Conservation (phyloP, 208 protist species). For the Lotmaria passim region DNA sequence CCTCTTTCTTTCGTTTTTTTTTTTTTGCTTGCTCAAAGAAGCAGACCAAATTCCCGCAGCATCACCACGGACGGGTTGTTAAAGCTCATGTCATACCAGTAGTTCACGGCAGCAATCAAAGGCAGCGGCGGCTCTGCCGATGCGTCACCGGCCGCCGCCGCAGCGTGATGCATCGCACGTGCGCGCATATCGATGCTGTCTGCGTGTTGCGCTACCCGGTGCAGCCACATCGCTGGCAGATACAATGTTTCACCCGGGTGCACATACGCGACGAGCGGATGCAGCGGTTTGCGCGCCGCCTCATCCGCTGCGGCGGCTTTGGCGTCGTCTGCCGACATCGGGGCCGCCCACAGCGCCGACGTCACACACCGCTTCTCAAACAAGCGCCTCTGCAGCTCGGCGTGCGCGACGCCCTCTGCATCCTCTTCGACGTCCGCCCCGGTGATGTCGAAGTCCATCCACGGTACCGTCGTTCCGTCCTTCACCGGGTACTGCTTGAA, state of each 20-base stretch:
- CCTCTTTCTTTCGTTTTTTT: background rate
- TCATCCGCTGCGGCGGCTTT: constrained; percentile 18
- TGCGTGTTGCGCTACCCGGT: constrained; percentile 87
- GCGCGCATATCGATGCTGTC: constrained; percentile 68
- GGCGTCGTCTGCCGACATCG: background rate
- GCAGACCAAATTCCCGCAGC: constrained; percentile 82
- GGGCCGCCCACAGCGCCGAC: background rate
- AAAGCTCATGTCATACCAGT: constrained; percentile 94
- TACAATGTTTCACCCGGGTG: constrained; percentile 90
- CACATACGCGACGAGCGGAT: constrained; percentile 79
- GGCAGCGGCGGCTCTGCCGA: constrained; percentile 43
- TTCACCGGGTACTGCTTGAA: constrained; percentile 56
- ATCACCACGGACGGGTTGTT: constrained; percentile 80
- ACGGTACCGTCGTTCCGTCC: constrained; percentile 76
- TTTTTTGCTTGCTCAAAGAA: constrained; percentile 48
- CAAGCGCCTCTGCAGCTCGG: constrained; percentile 30
- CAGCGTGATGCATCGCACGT: constrained; percentile 18
- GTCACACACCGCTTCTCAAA: constrained; percentile 33
- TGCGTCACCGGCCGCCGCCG: background rate
- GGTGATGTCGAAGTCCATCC: constrained; percentile 88
- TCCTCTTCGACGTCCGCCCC: constrained; percentile 45
- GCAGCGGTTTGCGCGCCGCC: constrained; percentile 35
- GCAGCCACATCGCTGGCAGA: constrained; percentile 90
- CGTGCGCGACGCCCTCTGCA: constrained; percentile 26
- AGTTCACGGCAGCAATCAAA: constrained; percentile 92